Conservation (phyloP, 208 protist genomes). For the Acanthamoeba triangularis region DNA sequence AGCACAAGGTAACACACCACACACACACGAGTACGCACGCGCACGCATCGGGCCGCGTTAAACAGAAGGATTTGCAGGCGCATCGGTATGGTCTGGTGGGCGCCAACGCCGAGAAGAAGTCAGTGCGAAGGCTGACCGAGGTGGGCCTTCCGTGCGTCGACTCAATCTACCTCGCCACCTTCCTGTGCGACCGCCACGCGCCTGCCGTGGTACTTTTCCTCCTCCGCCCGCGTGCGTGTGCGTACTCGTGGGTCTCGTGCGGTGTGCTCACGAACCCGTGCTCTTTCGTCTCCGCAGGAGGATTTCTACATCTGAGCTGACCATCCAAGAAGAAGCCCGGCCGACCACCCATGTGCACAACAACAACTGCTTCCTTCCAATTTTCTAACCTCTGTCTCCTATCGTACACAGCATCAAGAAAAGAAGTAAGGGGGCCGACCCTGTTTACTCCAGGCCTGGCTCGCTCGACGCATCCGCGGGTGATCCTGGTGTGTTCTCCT, state of each 20-base stretch:
- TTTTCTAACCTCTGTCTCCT: too few relatives aligned
- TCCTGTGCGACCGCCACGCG: slow-evolving; percentile 32
- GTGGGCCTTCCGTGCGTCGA: slow-evolving; percentile 19
- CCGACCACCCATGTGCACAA: too few relatives aligned
- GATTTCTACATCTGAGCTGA: too few relatives aligned
- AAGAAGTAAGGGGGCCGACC: too few relatives aligned
- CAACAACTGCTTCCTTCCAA: too few relatives aligned
- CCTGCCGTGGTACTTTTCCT: slow-evolving; percentile 4
- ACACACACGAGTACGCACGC: not conserved
- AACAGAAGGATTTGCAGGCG: not conserved
- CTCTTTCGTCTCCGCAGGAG: too few relatives aligned
- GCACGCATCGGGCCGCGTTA: not conserved
- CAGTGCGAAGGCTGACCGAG: slow-evolving; percentile 21
- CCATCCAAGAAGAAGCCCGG: too few relatives aligned
- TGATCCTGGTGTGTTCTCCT: not conserved
- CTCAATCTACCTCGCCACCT: slow-evolving; percentile 31
- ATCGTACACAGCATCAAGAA: too few relatives aligned
- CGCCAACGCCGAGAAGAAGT: slow-evolving; percentile 1
- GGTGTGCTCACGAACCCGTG: not conserved
- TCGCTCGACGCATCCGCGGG: too few relatives aligned
- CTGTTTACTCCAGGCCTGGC: too few relatives aligned
- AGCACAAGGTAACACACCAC: not conserved
- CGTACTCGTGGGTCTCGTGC: not conserved
- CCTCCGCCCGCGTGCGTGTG: too few relatives aligned
- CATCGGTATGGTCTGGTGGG: slow-evolving; percentile 47